Evolutionary conservation across 1,284 basidiomycete genomes (phyloP), one percentile per base, ranked within the genome.

Genomic region (Cryptococcus floricola): DNA sequence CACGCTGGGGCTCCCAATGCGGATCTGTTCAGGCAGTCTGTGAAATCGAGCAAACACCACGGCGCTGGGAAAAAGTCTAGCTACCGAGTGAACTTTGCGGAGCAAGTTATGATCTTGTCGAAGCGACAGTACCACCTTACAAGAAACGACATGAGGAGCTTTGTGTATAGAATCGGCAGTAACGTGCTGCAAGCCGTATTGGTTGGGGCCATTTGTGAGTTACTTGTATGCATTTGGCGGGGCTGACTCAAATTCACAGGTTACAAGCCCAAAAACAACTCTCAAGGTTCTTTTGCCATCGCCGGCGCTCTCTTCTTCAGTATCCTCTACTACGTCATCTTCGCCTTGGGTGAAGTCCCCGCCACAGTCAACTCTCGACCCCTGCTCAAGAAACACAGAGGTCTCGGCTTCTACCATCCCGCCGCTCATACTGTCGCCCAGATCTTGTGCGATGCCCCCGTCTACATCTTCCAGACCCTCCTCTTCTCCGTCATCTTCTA

Each of bases 41-140:
- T 42, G 39, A 52, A 23, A n/a, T 18, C 51, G n/a, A 18, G 16
- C 42, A 60, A 56, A n/a, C 65, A 69, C 12, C 49, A 63, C 28
- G 55, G 58, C 16, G 77, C 76, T 0, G 77, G 77, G 1, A 78
- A 75, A 63, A 79, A 76, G 23, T 63, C 78, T 13, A 73, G 70
- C 4, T 78, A 74, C 63, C 23, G 45, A 52, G 28, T 34, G 8
- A 34, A 34, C 31, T 34, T 34, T 34, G 31, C 31, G 31, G 31
- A 34, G 31, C 31, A 34, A 10, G 31, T 34, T 5, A 34, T 34
- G 31, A 34, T 34, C 10, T 3, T 34, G 2, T 34, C 31, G 31
- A 34, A 34, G 31, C 31, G 31, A 34, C 31, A 34, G 31, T n/a
- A 18, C 4, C 41, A 42, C 4, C 41, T 42, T 16, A 42, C 41